Conservation (phyloP, 441 rosid species). For the Biscutella auriculata region DNA sequence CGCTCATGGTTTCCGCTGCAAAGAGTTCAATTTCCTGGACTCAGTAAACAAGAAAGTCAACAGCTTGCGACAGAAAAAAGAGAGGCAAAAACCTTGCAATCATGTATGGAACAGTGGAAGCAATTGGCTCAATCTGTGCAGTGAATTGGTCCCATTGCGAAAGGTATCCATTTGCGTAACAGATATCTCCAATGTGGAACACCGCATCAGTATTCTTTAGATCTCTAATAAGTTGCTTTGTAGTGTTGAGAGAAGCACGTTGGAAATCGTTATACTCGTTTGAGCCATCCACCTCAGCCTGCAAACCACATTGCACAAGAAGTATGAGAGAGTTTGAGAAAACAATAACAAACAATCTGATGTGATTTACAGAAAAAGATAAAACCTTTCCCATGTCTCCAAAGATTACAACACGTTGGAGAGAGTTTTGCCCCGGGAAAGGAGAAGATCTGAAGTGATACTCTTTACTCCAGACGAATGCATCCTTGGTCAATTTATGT, state of each 20-base stretch:
- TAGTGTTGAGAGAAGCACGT: constrained; percentile 61
- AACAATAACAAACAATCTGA: neutral
- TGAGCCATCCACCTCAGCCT: constrained; percentile 79
- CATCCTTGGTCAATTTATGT: constrained; percentile 42
- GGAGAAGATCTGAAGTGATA: constrained; percentile 74
- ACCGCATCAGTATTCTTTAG: constrained; percentile 53
- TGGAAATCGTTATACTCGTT: constrained; percentile 56
- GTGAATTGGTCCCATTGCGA: constrained; percentile 88
- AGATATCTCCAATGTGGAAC: constrained; percentile 75
- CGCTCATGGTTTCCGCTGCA: constrained; percentile 84
- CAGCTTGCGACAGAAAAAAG: neutral
- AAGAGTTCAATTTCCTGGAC: neutral
- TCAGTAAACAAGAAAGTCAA: neutral
- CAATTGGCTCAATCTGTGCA: constrained; percentile 67
- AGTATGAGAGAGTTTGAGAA: neutral
- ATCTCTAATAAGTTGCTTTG: constrained; percentile 55
- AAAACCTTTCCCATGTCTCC: constrained; percentile 96
- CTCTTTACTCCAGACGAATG: constrained; percentile 50
- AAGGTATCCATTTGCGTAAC: constrained; percentile 68
- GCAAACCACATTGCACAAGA: neutral
- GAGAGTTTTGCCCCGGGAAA: constrained; percentile 64
- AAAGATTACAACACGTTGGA: constrained; percentile 64
- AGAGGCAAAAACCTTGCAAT: constrained; percentile 47
- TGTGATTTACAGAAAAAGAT: constrained; percentile 3
- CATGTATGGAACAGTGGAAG: constrained; percentile 77